Percentiles rank a stretch among this genome's conserved stretches.
These are phyloP conservation scores for Mortierella antarctica DNA, from an alignment of 192 early-diverging fungal genomes.

Conservation along the genomic window DNA sequence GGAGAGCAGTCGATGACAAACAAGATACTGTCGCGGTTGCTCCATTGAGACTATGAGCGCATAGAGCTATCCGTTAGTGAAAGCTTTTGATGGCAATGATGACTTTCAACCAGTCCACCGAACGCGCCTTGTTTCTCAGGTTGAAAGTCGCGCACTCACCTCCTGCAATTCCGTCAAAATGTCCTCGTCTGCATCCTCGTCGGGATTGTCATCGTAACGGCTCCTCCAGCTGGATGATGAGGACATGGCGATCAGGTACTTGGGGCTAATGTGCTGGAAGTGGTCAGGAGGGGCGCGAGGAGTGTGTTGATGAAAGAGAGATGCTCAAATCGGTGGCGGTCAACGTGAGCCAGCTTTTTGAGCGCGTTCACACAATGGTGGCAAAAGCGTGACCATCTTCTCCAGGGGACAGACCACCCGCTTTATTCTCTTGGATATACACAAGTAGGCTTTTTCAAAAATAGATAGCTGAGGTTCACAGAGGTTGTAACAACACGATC, in stretches of 20 bases:
- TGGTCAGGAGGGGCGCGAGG: neutral
- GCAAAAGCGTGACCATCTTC: constrained; percentile 24
- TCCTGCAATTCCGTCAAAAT: constrained; percentile 52
- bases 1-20: constrained; percentile 63
- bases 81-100: neutral
- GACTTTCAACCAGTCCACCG: neutral
- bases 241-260: neutral
- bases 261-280: neutral
- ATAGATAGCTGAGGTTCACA: no score
- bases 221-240: constrained; percentile 48
- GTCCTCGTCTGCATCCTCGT: constrained; percentile 51
- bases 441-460: no score
- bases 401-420: neutral
- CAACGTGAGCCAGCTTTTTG: no score
- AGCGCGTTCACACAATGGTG: constrained; percentile 29
- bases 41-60: constrained; percentile 28
- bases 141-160: constrained; percentile 9
- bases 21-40: constrained; percentile 60
- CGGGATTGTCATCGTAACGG: constrained; percentile 37
- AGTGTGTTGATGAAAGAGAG: neutral
- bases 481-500: neutral
- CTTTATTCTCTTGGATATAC: neutral
- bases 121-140: neutral
- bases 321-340: neutral
- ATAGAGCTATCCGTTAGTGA: neutral